Evolutionary conservation across 2,329 filamentous ascomycete genomes (phyloP).

Genomic region (Camptophora hylomeconis): DNA sequence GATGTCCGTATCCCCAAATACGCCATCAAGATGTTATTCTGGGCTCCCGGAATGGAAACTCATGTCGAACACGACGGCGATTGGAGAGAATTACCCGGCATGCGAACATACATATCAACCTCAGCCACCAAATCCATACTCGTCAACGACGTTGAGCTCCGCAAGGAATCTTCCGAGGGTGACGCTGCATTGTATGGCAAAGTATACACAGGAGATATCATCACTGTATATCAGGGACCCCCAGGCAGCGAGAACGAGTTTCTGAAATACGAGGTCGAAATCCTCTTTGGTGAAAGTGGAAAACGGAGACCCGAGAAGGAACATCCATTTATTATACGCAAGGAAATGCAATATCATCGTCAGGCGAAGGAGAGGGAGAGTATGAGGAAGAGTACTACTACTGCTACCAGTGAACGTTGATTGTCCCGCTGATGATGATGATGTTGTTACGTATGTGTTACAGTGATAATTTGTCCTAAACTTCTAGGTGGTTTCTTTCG

Average conservation of each 20-base stretch:
- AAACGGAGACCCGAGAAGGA: constrained; percentile 27
- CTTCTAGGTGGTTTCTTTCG: no score
- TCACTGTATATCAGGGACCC: constrained; percentile 62
- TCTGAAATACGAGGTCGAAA: constrained; percentile 32
- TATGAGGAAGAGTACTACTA: constrained; percentile 9
- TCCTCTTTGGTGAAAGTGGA: constrained; percentile 33
- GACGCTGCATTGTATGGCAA: constrained; percentile 47
- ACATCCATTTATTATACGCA: constrained; percentile 27
- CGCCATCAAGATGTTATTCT: constrained; percentile 66
- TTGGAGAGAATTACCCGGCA: constrained; percentile 39
- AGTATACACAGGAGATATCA: constrained; percentile 62
- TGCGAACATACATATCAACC: constrained; percentile 63
- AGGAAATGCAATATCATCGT: constrained; percentile 22
- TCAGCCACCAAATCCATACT: constrained; percentile 63
- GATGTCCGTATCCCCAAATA: constrained; percentile 70
- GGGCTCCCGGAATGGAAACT: constrained; percentile 54
- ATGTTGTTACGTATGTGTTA: no score
- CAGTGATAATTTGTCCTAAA: no score
- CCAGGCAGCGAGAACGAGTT: constrained; percentile 26
- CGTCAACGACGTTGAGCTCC: constrained; percentile 60
- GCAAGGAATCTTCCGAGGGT: constrained; percentile 39
- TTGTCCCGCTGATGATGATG: no score
- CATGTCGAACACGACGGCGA: constrained; percentile 41
- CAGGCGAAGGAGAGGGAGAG: constrained; percentile 19
- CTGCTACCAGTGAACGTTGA: no score